Evolutionary conservation across 352 stramenopile genomes (phyloP), one percentile per base, ranked within the genome.

Genomic region (Phytophthora citricola): DNA sequence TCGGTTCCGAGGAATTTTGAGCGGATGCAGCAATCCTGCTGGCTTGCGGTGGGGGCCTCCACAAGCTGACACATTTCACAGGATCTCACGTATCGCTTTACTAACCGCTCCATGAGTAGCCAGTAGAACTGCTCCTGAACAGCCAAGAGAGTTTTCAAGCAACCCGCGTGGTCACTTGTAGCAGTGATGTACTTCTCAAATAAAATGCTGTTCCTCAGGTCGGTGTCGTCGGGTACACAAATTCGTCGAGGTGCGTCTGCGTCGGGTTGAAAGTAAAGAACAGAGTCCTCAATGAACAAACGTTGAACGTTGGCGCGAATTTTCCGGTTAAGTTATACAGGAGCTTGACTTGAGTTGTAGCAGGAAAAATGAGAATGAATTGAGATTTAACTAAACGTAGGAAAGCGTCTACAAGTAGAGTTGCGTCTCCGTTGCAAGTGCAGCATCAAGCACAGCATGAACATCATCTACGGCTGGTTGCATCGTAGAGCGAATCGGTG

Each of bases 31-130:
- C 2, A 65, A 24, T 20, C 56, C 63, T 24, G 51, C 44, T 2
- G 58, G 45, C n/a, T 63, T 67, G 5, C 34, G 10, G 4, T 63
- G 52, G 44, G 52, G 2, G 41, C 36, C 14, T 69, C 64, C 10
- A 63, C 56, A 3, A 47, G 53, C 24, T 65, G 51, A 17, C 52
- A 65, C 34, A 66, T 39, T 43, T 69, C 66, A 48, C 66, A 74
- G 7, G 54, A 53, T 5, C n/a, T 4, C 0, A 69, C 48, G 32
- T 66, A 69, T n/a, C 45, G 11, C 10, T 41, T 41, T 9, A 24
- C 17, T 31, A 15, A 58, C 39, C 15, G 38, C 36, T 60, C 41
- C 55, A 71, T 73, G 11, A 38, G 22, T 34, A 56, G 46, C 57
- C 56, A 68, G 26, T 63, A 73, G 40, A 58, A 68, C 43, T 56